Evolutionary conservation across 1,284 basidiomycete genomes (phyloP).

Genomic region (Leccinum pachyderme): DNA sequence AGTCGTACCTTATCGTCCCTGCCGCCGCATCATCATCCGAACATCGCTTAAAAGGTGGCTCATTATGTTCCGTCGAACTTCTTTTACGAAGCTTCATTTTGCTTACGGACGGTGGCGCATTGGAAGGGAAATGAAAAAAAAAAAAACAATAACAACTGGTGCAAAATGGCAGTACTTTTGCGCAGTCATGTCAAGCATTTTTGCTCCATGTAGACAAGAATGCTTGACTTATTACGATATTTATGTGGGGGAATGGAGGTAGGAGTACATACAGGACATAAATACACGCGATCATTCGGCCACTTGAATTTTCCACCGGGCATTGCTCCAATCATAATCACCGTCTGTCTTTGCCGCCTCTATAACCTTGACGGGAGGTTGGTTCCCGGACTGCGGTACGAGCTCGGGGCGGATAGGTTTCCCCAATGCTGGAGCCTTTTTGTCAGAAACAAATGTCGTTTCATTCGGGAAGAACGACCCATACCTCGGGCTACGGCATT

Average conservation of each 20-base stretch:
- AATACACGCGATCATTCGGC: neutral
- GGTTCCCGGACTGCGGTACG: constrained; percentile 12
- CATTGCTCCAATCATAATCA: constrained; percentile 26
- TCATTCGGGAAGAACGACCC: neutral
- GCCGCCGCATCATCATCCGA: constrained; percentile 13
- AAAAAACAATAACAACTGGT: constrained; percentile 23
- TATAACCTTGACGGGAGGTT: constrained; percentile 7
- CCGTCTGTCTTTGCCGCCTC: constrained; percentile 9
- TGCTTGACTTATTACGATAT: neutral
- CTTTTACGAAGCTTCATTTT: constrained; percentile 16
- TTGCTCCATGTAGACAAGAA: constrained; percentile 8
- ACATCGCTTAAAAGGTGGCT: constrained; percentile 23
- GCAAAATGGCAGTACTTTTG: constrained; percentile 23
- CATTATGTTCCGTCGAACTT: constrained; percentile 25
- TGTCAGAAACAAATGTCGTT: constrained; percentile 10
- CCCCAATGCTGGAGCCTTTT: constrained; percentile 14
- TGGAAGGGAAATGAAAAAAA: neutral
- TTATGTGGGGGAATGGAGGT: constrained; percentile 7
- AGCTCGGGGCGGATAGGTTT: constrained; percentile 23
- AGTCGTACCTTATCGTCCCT: constrained; percentile 21
- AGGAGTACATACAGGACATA: neutral
- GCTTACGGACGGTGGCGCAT: constrained; percentile 13
- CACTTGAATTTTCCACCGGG: constrained; percentile 8
- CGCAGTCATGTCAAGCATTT: constrained; percentile 3
- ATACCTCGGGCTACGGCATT: constrained; percentile 22